Conservation (phyloP, 306 rosid genomes). For the Gillenia trifoliata region DNA sequence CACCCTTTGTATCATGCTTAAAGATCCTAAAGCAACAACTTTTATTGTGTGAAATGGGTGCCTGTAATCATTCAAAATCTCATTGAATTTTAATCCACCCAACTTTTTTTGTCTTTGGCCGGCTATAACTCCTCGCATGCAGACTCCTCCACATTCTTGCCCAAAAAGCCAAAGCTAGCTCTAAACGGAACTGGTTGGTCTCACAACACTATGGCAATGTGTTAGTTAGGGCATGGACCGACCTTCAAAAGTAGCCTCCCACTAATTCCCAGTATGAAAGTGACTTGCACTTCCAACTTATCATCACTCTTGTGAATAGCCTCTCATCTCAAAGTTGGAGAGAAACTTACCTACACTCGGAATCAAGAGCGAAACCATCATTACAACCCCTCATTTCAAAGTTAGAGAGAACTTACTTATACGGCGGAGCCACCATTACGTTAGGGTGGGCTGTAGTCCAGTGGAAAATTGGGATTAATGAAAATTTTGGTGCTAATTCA, state of each 20-base stretch:
- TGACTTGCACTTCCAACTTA: slow-evolving; percentile 2
- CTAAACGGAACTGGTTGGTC: slow-evolving; percentile 34
- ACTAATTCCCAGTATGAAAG: slow-evolving; percentile 25
- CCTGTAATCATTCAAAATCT: slow-evolving; percentile 1
- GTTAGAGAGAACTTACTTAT: too few species aligned
- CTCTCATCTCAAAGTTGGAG: not conserved
- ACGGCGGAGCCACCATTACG: too few species aligned
- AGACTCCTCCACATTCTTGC: slow-evolving; percentile 15
- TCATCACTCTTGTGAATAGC: not conserved
- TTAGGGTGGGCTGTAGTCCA: too few species aligned
- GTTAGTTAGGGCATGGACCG: slow-evolving; percentile 33
- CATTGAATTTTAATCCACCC: not conserved
- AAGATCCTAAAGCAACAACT: not conserved
- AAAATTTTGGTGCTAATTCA: too few species aligned
- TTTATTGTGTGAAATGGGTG: slow-evolving; percentile 5
- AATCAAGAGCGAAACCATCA: too few species aligned
- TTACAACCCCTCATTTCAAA: too few species aligned
- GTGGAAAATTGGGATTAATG: too few species aligned
- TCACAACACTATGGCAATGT: slow-evolving; percentile 27
- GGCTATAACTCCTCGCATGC: slow-evolving; percentile 10
- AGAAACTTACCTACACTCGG: too few species aligned
- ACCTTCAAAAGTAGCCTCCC: slow-evolving; percentile 36
- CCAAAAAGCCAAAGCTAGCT: slow-evolving; percentile 18
- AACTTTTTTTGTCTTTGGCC: not conserved
- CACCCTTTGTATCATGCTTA: not conserved